These are phyloP conservation scores for Corchorus capsularis DNA, from an alignment of 345 rosid species.

Conservation along the genomic window DNA sequence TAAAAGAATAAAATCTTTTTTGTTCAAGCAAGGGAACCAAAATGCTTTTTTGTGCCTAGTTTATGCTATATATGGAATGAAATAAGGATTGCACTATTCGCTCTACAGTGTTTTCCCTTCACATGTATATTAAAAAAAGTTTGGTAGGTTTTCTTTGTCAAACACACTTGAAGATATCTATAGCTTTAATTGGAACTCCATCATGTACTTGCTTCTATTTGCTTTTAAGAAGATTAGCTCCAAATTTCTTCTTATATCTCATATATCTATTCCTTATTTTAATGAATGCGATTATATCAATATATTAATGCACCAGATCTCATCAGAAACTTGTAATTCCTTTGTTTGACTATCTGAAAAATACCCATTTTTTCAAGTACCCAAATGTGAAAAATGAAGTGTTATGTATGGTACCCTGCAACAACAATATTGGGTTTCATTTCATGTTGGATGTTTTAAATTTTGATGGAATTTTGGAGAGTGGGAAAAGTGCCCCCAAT, in stretches of 20 bases:
- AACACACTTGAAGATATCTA: slow-evolving; percentile 4
- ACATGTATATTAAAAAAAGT: slow-evolving; percentile 11
- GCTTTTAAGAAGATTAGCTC: neutral
- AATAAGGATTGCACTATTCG: slow-evolving; percentile 11
- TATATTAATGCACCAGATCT: too few species aligned
- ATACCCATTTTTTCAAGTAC: neutral
- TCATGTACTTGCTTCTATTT: slow-evolving; percentile 15
- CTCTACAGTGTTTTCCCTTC: slow-evolving; percentile 17
- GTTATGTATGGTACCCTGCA: neutral
- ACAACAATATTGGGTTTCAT: neutral
- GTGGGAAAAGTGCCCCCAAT: slow-evolving; percentile 24
- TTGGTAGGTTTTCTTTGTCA: slow-evolving; percentile 31
- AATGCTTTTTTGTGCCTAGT: slow-evolving; percentile 21
- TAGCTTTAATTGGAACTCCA: slow-evolving; percentile 22
- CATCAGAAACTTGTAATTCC: neutral
- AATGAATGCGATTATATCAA: too few species aligned
- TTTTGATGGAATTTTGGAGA: neutral
- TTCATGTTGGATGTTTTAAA: too few species aligned
- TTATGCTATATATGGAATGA: slow-evolving; percentile 38
- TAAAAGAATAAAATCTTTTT: neutral
- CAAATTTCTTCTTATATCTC: neutral
- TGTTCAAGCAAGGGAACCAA: slow-evolving; percentile 22
- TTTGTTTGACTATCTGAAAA: neutral
- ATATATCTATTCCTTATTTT: neutral
- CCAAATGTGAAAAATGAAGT: neutral